Conservation (phyloP, 1,139 yeast genomes). For the Hansenula lynferdii region DNA sequence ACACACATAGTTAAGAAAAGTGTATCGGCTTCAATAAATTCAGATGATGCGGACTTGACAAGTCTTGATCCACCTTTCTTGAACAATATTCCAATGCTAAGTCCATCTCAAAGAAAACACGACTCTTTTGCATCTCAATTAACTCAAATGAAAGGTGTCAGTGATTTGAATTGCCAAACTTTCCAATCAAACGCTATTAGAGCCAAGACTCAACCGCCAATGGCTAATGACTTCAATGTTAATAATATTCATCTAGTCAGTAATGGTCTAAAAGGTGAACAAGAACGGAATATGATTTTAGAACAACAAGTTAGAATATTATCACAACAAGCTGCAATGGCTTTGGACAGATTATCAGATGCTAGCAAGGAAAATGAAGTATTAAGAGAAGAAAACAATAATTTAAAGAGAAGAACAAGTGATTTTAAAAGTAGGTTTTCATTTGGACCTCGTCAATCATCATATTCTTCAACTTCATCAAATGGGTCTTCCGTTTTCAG, state of each 20-base stretch:
- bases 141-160: constrained; percentile 3
- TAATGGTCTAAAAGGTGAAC: constrained; percentile 18
- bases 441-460: constrained; percentile 9
- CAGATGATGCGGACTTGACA: constrained; percentile 15
- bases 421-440: constrained; percentile 6
- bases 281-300: constrained; percentile 16
- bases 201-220: constrained; percentile 7
- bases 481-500: constrained; percentile 5
- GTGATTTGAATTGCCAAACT: constrained; percentile 6
- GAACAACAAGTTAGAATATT: constrained; percentile 20
- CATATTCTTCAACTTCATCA: constrained; percentile 8
- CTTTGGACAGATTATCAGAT: constrained; percentile 24
- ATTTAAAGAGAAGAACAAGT: constrained; percentile 12
- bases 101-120: neutral
- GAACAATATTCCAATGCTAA: neutral
- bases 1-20: constrained; percentile 5
- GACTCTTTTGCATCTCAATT: constrained; percentile 1
- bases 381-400: constrained; percentile 25
- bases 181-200: constrained; percentile 10
- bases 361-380: constrained; percentile 24
- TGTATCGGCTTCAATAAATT: neutral
- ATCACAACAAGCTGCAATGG: constrained; percentile 26
- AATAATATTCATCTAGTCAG: constrained; percentile 8
- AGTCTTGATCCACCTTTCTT: constrained; percentile 17
- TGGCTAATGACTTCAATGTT: constrained; percentile 8